Base-by-base conservation (phyloP, 1,284 basidiomycete species). In the Irpex sp. region DNA sequence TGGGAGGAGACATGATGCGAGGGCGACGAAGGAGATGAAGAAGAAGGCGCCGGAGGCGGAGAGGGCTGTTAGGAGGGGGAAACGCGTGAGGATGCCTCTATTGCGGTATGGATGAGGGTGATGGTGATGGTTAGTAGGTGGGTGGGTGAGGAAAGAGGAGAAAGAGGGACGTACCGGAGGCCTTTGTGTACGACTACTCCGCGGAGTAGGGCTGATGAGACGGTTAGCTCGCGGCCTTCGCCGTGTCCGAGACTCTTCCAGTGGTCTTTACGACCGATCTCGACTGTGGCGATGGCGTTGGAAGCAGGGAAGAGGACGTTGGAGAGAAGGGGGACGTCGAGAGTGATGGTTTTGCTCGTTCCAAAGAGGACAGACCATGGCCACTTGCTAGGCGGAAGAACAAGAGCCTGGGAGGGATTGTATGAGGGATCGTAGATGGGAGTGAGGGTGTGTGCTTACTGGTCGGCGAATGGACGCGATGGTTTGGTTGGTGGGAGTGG, bases 161-260 rank as follows among this genome's bases (percentile, higher is more conserved):
- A 51, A n/a, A 40, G 15, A 40, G 38, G 15, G 15, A 40, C n/a
- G n/a, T n/a, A n/a, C 91, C 88, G 82, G 56, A 92, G 74, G 48
- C 91, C 91, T 66, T 80, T 82, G 66, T 85, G 86, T 44, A 82
- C 80, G 36, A 89, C 82, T 17, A 77, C 74, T 5, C 91, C 92
- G 62, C 77, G 79, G 44, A 93, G 67, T 26, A 78, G 80, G 17
- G 89, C 88, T 34, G 83, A 78, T 26, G 82, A 69, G 1, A 93
- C 83, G 66, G 82, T 89, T 4, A 93, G 69, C 72, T 93, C 91
- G 60, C 86, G 85, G 15, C 84, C 88, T 73, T 87, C 78, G 3
- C 90, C 91, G 19, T 72, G 77, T 5, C 89, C 89, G 9, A 93
- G 62, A 49, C 76, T 81, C 71, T 75, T 86, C 91, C 91, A 93